Evolutionary conservation across 768 basidiomycete species (phyloP).

Genomic region (Tricholoma matsutake): DNA sequence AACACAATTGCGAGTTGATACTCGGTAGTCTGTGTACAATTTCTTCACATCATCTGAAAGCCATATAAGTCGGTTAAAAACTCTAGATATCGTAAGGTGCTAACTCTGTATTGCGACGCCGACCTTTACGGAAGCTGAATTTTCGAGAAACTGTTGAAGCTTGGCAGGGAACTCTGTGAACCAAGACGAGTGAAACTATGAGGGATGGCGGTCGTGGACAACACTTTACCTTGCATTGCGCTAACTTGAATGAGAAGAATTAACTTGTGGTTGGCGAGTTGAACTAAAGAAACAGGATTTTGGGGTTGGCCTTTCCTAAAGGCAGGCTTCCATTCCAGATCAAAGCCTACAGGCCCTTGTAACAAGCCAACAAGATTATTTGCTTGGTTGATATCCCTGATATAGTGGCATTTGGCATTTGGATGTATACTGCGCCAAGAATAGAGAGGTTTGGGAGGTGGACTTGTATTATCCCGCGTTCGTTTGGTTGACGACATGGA

Average conservation of each 20-base stretch:
- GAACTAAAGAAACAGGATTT: slow-evolving; percentile 72
- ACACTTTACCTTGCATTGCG: slow-evolving; percentile 46
- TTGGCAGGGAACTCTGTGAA: slow-evolving; percentile 49
- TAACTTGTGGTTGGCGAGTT: slow-evolving; percentile 55
- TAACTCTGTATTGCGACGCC: slow-evolving; percentile 75
- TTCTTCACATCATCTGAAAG: slow-evolving; percentile 64
- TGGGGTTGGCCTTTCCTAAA: slow-evolving; percentile 48
- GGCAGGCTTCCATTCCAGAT: slow-evolving; percentile 77
- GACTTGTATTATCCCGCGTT: not conserved
- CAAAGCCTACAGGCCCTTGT: slow-evolving; percentile 55
- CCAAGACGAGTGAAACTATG: not conserved
- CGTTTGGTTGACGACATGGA: not conserved
- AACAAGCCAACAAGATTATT: slow-evolving; percentile 29
- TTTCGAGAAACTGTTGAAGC: slow-evolving; percentile 50
- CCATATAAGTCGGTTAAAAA: slow-evolving; percentile 4
- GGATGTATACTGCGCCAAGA: slow-evolving; percentile 35
- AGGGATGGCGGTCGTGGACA: not conserved
- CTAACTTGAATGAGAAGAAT: slow-evolving; percentile 67
- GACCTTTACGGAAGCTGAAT: slow-evolving; percentile 55
- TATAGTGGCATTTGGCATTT: slow-evolving; percentile 30
- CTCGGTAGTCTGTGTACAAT: slow-evolving; percentile 47
- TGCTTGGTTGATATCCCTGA: slow-evolving; percentile 31
- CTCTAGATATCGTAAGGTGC: slow-evolving; percentile 14
- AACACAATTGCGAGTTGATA: slow-evolving; percentile 51
- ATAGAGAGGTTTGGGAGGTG: slow-evolving; percentile 23